Base-by-base conservation (phyloP, 805 yeast species). In the Hanseniaspora singularis region DNA sequence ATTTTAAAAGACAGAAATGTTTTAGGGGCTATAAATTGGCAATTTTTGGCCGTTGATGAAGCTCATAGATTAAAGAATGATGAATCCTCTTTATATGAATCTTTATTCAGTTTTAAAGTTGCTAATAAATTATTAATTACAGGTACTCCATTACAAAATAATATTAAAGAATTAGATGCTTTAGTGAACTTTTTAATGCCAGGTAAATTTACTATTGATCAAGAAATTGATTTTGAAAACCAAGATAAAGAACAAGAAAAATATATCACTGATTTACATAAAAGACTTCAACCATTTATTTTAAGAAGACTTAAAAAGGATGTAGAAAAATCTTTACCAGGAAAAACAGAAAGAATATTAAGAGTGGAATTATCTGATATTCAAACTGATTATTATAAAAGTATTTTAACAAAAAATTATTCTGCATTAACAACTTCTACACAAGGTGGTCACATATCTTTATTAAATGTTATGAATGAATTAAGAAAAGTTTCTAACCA, bases 81-180 rank as follows among this genome's bases (percentile, higher is more conserved):
- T 0, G 96, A 88, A 61, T 79, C 92, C 24, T 88, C 97, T 0
- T 67, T 92, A 33, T 92, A 92, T 61, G 97, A 89, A 59, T 80
- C 95, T 2, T 70, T 92, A 50, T 74, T 71, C 55, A 82, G 80
- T 53, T 86, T 92, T 67, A 82, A 79, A 55, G 92, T 81, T 10
- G 72, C 79, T 2, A 92, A 92, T 64, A 70, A 96, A 54, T 66
- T 92, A 51, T 71, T 92, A 53, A 92, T 92, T 56, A 92, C 99
- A 3, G 99, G 99, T 67, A 92, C 99, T 1, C 99, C 99, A 7
- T 71, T 92, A 53, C 99, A 92, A 62, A 92, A 92, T 59, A 92
- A 92, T 61, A 80, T 92, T 55, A 85, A 86, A 57, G 99, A 92
- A 64, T 71, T 92, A 55, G 96, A 95, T 2, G 97, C 99, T 0